Base-by-base conservation (phyloP, 2,329 filamentous ascomycete species). In the Stagonosporopsis tanaceti region DNA sequence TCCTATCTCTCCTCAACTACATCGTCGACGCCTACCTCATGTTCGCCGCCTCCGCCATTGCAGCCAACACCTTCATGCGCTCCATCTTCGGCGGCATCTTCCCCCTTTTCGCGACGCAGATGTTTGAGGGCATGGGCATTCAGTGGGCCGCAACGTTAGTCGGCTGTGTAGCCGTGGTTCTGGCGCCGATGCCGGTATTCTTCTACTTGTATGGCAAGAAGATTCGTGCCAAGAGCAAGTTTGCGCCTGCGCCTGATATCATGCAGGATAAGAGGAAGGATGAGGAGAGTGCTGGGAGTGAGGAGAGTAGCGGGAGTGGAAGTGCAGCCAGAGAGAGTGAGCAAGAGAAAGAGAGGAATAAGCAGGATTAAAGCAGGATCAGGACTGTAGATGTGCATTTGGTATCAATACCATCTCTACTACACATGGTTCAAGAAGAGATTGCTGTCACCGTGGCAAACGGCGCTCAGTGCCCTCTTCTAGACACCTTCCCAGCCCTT, bases 1-100 rank as follows among this genome's bases (percentile, higher is more conserved):
- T 87, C 74, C 76, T 87, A 11, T 81, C 82, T 48, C 72, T 81
- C 14, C 78, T 87, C 58, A 87, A 87, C 65, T 87, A 87, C 64
- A 75, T 87, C 15, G 83, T 87, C 47, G 84, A 87, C 62, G 80
- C 83, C 0, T 87, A 86, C 61, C 77, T 86, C 41, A 84, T 85
- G 75, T 80, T 80, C 60, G 81, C 83, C 14, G 82, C 82, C 11
- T 82, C 80, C 1, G 82, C 82, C 15, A 82, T 85, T 37, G 83
- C 83, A 8, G 83, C 82, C 6, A 85, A 85, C 60, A 85, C 83
- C 0, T 82, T 85, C 66, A 76, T 84, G 63, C 77, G 82, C 17
- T 81, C 78, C 8, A 69, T 84, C 22, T 80, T 79, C 35, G 83
- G 81, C 20, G 81, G 80, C 24, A 76, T 77, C 3, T 84, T 85